These are phyloP conservation scores for Tylopilus felleus DNA, from an alignment of 768 basidiomycete species.

Conservation along the genomic window DNA sequence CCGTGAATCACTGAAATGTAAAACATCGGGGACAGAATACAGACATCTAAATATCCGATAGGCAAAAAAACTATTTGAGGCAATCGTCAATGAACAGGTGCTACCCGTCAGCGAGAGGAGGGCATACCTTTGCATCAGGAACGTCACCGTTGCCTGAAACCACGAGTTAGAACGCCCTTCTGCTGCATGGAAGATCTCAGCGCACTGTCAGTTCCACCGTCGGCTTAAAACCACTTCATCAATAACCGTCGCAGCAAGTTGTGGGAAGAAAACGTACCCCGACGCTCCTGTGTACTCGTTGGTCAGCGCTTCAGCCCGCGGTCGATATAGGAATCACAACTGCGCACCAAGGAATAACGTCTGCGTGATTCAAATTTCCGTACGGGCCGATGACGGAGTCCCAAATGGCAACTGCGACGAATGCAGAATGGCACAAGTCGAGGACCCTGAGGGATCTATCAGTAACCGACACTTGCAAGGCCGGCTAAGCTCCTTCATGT, in stretches of 20 bases:
- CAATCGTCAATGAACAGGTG: background rate
- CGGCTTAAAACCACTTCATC: constrained; percentile 7
- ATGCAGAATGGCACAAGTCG: constrained; percentile 24
- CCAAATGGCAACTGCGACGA: constrained; percentile 23
- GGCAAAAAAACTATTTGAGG: constrained; percentile 20
- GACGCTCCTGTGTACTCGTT: constrained; percentile 17
- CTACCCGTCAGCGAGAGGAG: background rate
- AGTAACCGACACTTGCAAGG: background rate
- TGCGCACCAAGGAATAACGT: constrained; percentile 25
- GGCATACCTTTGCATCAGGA: constrained; percentile 21
- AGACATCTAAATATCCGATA: constrained; percentile 20
- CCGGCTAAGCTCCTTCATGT: background rate
- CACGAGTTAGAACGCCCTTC: background rate
- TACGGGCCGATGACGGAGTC: constrained; percentile 21
- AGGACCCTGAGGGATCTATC: constrained; percentile 10
- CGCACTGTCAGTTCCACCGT: constrained; percentile 22
- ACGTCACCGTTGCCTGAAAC: constrained; percentile 24
- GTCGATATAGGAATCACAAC: background rate
- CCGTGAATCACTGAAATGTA: no score
- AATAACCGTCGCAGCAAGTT: background rate
- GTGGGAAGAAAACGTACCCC: constrained; percentile 12
- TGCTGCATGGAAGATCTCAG: background rate
- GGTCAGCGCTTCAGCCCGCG: background rate
- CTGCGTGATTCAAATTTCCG: constrained; percentile 9
- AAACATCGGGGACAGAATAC: background rate